Evolutionary conservation across 2,329 filamentous ascomycete species (phyloP), one percentile per base, ranked within the genome.

Genomic region (Ascochyta pisi): DNA sequence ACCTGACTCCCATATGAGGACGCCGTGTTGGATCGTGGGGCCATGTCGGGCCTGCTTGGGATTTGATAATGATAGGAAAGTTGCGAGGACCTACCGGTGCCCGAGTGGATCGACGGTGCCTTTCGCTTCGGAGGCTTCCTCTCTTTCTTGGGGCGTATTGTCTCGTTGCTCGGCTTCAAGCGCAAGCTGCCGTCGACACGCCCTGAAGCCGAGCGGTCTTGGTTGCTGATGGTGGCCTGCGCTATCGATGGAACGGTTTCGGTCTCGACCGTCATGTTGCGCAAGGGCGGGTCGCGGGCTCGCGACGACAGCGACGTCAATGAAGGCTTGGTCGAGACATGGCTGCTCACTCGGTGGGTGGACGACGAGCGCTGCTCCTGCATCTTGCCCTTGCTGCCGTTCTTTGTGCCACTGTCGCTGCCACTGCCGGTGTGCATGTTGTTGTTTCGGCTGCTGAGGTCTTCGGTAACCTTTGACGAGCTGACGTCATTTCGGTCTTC

Each of bases 251-350:
- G 89, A 34, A 99, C 95, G 0, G 93, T 96, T 76, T 99, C 95
- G 0, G 95, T 97, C 79, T 99, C 95, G 13, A 98, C 94, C 9
- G 92, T 98, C 92, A 99, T 97, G 67, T 91, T 95, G 70, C 89
- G 87, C 54, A 88, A 84, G 33, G 90, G 89, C n/a, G 87, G 88
- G 71, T 96, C 91, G 47, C 58, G 60, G 83, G 60, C 79, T 72
- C 93, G 91, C 31, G 85, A 77, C 47, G 80, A 80, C 37, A 90
- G 83, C 58, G 88, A 88, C 33, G 89, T 84, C 45, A 87, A 86
- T 8, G 91, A 91, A 58, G 89, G 81, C 60, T 91, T 80, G 75
- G 86, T 69, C 70, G 88, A 71, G 76, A 87, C 74, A 22, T 57
- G 49, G 38, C 72, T 80, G 65, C 71, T 77, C 55, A 74, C 69